Base-by-base conservation (phyloP, 108 stramenopile species). In the Nannochloropsis granulata region DNA sequence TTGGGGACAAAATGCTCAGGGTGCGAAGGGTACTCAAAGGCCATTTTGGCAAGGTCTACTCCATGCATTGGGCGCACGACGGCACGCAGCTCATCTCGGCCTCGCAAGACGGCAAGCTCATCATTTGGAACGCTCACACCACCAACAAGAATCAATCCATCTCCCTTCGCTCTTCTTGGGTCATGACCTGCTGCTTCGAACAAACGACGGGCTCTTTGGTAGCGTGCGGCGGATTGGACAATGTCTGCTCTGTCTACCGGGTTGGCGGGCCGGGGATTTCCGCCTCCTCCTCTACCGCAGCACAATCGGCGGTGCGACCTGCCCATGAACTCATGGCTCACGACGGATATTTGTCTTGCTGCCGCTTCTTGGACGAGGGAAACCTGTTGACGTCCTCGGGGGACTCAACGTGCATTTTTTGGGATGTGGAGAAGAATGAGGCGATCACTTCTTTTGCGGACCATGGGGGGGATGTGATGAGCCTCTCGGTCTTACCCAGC, bases 111-210 rank as follows among this genome's bases (percentile, higher is more conserved):
- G 99, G 99, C 24, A 99, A 98, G 88, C 90, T 99, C 23, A 93
- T 99, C 23, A 88, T 99, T 45, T 99, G 99, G 99, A 96, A 99
- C 84, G 96, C 95, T 26, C 87, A 93, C 24, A 94, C 94, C 12
- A 95, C 94, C 81, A 95, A 92, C 83, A 98, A 98, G 44, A 85
- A 88, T 13, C 91, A 91, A 83, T 88, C 91, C 21, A 91, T 99
- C 43, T 92, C 95, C 21, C 92, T 99, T 71, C 94, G 96, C 81
- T 96, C 96, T 12, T 93, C 93, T 79, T 99, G 98, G 94, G 99
- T 99, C 16, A 98, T 99, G 99, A 94, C 96, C 12, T 98, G 98
- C 86, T 96, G 95, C 13, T 98, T 96, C 85, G 99, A 99, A 90
- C 97, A 94, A 83, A 90, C 91, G n/a, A 91, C 91, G 83, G 93